phyloP scores from a whole-genome alignment of 805 yeast genomes.

The Candida tallmaniae region DNA sequence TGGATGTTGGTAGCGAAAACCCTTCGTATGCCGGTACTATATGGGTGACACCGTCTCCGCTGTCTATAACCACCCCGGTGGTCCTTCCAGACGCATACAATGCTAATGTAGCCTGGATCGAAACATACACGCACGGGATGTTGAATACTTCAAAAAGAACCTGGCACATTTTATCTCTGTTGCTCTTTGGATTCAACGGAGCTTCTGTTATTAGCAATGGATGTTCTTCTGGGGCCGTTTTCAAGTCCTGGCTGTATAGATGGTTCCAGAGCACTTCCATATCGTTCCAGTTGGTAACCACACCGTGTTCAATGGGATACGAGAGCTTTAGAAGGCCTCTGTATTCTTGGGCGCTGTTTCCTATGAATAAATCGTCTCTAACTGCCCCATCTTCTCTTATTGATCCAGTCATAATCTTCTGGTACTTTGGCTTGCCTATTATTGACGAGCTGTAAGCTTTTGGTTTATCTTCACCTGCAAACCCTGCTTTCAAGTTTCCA shows the following conservation, averaged over 20 bases:
- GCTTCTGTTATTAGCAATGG: constrained; percentile 87
- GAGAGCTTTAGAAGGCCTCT: constrained; percentile 70
- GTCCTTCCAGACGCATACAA: constrained; percentile 87
- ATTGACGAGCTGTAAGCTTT: constrained; percentile 57
- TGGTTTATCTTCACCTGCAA: constrained; percentile 89
- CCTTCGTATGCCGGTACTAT: constrained; percentile 90
- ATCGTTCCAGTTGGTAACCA: constrained; percentile 77
- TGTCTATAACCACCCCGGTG: constrained; percentile 83
- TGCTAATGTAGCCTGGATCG: constrained; percentile 75
- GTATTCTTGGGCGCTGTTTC: constrained; percentile 66
- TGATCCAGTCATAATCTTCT: constrained; percentile 67
- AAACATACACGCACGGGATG: constrained; percentile 69
- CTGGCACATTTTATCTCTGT: constrained; percentile 60
- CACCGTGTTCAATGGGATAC: constrained; percentile 79
- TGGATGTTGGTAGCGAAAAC: constrained; percentile 68
- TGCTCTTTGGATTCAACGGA: constrained; percentile 66
- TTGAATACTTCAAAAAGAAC: constrained; percentile 67
- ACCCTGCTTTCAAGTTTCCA: constrained; percentile 81
- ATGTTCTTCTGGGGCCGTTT: constrained; percentile 68
- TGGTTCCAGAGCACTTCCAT: constrained; percentile 81
- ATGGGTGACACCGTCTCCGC: constrained; percentile 92
- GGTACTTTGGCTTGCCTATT: constrained; percentile 81
- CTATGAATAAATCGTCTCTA: constrained; percentile 68
- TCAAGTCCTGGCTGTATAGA: constrained; percentile 54
- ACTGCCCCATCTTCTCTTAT: constrained; percentile 33